phyloP scores from a whole-genome alignment of 306 rosid species.

The Betula pendula region DNA sequence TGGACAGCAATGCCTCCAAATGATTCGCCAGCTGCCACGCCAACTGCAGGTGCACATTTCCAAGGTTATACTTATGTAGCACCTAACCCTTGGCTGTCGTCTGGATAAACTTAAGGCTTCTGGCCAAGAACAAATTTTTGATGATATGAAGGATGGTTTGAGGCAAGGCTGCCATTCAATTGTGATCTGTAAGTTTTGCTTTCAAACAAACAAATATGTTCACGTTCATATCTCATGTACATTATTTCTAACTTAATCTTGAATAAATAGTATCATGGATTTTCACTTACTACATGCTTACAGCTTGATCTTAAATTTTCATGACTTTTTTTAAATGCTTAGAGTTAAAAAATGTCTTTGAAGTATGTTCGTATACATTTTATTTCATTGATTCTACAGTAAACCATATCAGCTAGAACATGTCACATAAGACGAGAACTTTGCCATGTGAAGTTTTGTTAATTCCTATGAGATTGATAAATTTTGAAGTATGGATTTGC shows the following conservation, averaged over 20 bases:
- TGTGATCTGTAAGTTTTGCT: conserved; percentile 3
- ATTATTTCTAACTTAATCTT: conserved; percentile 5
- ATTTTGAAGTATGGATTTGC: not conserved
- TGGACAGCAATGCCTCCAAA: conserved; percentile 87
- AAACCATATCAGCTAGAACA: not conserved
- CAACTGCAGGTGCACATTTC: conserved; percentile 80
- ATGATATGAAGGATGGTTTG: not conserved
- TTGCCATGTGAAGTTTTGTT: not conserved
- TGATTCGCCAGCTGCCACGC: conserved; percentile 94
- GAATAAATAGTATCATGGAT: not conserved
- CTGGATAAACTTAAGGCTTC: conserved; percentile 38
- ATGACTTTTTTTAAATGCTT: too few relatives aligned
- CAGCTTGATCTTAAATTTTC: not conserved
- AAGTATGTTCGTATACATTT: not conserved
- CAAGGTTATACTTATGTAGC: conserved; percentile 84
- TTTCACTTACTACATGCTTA: not conserved
- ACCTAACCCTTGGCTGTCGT: conserved; percentile 88
- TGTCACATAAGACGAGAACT: not conserved
- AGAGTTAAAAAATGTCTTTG: not conserved
- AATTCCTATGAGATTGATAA: not conserved
- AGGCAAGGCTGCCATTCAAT: not conserved
- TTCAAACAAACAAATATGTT: not conserved
- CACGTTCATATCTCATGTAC: conserved; percentile 23
- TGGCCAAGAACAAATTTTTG: not conserved
- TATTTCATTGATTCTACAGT: not conserved